Conservation (phyloP, 176 grass and related monocot genomes). For the Pontederia crassipes region DNA sequence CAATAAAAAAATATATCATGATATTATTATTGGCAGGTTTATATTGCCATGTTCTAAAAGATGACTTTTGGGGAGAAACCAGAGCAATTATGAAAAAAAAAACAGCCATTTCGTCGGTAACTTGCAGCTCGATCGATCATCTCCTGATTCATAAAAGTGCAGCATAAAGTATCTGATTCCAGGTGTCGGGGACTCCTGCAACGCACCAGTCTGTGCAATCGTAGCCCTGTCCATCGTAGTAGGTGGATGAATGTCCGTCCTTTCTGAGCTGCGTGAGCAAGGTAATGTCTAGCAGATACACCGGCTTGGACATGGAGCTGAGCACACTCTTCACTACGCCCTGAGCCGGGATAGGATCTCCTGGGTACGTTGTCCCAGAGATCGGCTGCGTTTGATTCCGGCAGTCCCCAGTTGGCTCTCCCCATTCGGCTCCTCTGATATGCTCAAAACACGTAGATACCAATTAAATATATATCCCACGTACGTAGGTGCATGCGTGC, state of each 20-base stretch:
- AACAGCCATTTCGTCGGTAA: no score
- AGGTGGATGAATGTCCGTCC: neutral
- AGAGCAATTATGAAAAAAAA: no score
- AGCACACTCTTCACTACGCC: slow-evolving; percentile 33
- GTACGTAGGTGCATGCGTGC: neutral
- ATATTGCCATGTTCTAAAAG: no score
- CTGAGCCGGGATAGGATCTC: slow-evolving; percentile 18
- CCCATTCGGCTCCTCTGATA: slow-evolving; percentile 7
- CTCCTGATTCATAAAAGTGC: neutral
- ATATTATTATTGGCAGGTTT: no score
- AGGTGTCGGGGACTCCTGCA: neutral
- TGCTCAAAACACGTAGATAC: neutral
- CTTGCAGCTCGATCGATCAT: no score
- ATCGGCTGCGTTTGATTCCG: slow-evolving; percentile 38
- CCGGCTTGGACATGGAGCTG: slow-evolving; percentile 30
- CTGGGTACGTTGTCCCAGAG: slow-evolving; percentile 12
- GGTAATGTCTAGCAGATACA: slow-evolving; percentile 60
- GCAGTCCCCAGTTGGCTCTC: slow-evolving; percentile 10
- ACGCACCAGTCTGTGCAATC: neutral
- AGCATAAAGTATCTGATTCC: neutral
- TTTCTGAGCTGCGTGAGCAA: slow-evolving; percentile 47
- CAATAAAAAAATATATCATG: no score
- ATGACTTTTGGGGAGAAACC: no score
- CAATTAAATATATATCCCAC: neutral
- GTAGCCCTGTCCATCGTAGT: neutral